Evolutionary conservation across 257 asterid genomes (phyloP), one percentile per base, ranked within the genome.

Genomic region (Nicotiana attenuata): DNA sequence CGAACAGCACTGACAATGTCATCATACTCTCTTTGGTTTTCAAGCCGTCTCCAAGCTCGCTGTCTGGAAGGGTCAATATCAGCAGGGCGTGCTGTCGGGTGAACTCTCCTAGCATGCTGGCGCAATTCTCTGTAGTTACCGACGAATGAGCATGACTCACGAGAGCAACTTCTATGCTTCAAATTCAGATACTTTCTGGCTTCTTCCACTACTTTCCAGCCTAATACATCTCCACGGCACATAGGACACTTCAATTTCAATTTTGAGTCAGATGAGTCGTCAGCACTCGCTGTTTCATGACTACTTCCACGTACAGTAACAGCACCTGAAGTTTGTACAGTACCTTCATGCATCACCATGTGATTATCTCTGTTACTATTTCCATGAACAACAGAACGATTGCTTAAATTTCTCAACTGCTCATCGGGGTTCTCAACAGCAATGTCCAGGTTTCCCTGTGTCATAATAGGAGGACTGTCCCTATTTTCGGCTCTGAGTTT

Each of bases 101-200:
- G 99, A 76, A 88, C 93, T 80, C 92, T 85, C 87, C 98, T 86
- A 33, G 98, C 99, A 83, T 94, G 99, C 59, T 88, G 88, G 4
- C 99, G 96, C 50, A 96, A 80, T 84, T 91, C 96, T 81, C 90
- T 81, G 73, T 96, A 96, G 82, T 89, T 90, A 31, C 99, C 99
- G 4, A 59, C 53, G 79, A 91, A 96, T 3, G 91, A 84, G 73
- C 99, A 96, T 3, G 97, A 84, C 59, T 96, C 99, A 1, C 86
- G 95, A 64, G 97, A 92, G 85, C 99, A 96, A 83, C 88, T 89
- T 63, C 99, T 86, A 3, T 87, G 81, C 86, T 96, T 96, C 50
- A 79, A 83, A 89, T 96, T 92, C 41, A 96, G 92, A 91, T 96
- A 89, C 83, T 87, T 84, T 83, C 98, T 88, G 10, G 93, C 92